Percentiles rank a stretch among this genome's conserved stretches.
Evolutionary conservation across 2,329 filamentous ascomycete species (phyloP).

Genomic region (Aphanoascus verrucosus): DNA sequence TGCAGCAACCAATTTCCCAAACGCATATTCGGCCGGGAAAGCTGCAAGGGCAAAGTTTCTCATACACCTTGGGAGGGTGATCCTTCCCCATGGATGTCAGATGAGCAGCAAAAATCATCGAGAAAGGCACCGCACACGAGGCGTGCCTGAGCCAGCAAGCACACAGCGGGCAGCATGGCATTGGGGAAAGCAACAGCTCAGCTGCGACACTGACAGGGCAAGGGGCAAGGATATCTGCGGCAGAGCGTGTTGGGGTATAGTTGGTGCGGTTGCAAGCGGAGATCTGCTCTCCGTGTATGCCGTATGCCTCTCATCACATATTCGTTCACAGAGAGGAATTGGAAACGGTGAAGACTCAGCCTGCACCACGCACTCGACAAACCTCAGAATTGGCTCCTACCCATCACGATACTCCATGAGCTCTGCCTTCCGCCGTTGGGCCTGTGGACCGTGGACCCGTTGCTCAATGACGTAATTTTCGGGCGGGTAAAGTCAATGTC

Average conservation of each 20-base stretch:
- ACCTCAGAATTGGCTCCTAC: background rate
- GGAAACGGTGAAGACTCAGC: background rate
- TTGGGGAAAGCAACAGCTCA: background rate
- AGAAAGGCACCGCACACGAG: background rate
- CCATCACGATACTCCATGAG: background rate
- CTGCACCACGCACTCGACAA: too few species aligned
- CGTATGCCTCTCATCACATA: too few species aligned
- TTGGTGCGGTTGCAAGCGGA: constrained; percentile 8
- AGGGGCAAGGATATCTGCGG: constrained; percentile 1
- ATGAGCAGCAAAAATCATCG: background rate
- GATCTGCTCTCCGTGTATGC: background rate
- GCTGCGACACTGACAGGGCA: background rate
- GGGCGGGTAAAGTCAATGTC: background rate
- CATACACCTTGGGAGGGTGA: background rate
- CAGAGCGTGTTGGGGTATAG: background rate
- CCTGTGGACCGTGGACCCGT: background rate
- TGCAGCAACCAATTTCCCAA: background rate
- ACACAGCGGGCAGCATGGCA: too few species aligned
- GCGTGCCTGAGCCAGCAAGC: background rate
- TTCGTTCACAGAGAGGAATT: background rate
- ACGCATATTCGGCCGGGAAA: background rate
- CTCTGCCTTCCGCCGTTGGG: too few species aligned
- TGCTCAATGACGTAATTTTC: background rate
- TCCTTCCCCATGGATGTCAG: background rate
- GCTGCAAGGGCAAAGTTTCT: background rate